Base-by-base conservation (phyloP, 495 filamentous ascomycete species). In the Opeltia flavorubescens region DNA sequence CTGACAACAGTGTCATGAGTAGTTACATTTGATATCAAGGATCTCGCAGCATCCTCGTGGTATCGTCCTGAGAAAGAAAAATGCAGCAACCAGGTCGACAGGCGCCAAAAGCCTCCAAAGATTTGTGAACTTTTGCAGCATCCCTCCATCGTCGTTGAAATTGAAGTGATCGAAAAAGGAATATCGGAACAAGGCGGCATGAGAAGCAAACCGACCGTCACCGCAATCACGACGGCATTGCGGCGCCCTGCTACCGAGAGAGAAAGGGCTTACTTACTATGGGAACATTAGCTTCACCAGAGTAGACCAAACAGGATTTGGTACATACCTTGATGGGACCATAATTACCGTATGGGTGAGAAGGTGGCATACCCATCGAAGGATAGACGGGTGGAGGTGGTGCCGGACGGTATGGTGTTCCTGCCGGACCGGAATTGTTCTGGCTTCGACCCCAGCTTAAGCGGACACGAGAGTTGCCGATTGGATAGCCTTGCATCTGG, bases 401-500 rank as follows among this genome's bases (percentile, higher is more conserved):
- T 43, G 91, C 91, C 30, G 91, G 91, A 43, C 91, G 82, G 62
- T 99, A 99, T 43, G 91, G 91, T 50, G 93, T 99, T 50, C 93
- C 93, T 47, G 93, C 91, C 46, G 84, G 84, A 44, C 91, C 91
- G 44, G 91, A 96, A 70, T 99, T 99, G 76, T 99, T 99, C 75
- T 99, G 91, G 38, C 83, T 89, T 46, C 91, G 85, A 47, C 91
- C 91, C 91, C 91, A 99, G 57, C 84, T 91, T 53, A 99, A 76
- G 55, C 91, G 86, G 35, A 99, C 91, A 46, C 91, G 85, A 15
- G 91, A 99, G 71, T 99, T 99, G 43, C 91, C 91, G 56, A 99
- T 99, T 31, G 91, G 91, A 66, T 98, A 99, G 30, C 91, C 91
- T 67, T 99, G 91, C 91, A 99, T 99, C 68, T 99, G 91, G 71